A percentile compares a stretch with the other conserved stretches of the same genome.
These are phyloP conservation scores for Phytophthora pseudosyringae DNA, from an alignment of 352 stramenopile species.

Conservation along the genomic window DNA sequence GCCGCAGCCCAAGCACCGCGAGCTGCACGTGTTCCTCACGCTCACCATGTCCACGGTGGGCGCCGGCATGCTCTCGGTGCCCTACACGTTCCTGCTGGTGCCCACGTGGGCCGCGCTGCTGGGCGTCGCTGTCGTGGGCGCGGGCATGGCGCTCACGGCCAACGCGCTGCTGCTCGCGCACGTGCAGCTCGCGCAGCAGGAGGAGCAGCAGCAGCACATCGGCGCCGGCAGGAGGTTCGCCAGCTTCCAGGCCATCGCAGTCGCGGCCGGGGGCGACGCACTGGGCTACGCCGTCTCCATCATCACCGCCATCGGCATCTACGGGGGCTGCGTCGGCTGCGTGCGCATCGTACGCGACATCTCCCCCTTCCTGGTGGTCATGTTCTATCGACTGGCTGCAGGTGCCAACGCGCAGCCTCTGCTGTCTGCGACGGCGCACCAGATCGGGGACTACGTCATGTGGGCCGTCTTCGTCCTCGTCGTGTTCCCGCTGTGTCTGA, in stretches of 20 bases:
- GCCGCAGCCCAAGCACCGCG: slow-evolving; percentile 40
- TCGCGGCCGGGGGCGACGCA: slow-evolving; percentile 51
- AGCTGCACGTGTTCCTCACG: slow-evolving; percentile 77
- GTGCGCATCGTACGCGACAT: slow-evolving; percentile 78
- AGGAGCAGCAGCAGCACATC: slow-evolving; percentile 53
- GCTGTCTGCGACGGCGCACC: slow-evolving; percentile 15
- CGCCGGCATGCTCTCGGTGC: slow-evolving; percentile 71
- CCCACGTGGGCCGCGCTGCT: slow-evolving; percentile 49
- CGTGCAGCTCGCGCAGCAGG: slow-evolving; percentile 54
- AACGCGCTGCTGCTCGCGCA: slow-evolving; percentile 65
- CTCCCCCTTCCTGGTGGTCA: slow-evolving; percentile 59
- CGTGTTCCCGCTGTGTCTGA: slow-evolving; percentile 71
- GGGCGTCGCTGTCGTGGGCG: slow-evolving; percentile 53
- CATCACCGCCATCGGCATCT: slow-evolving; percentile 73
- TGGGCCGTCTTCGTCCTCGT: slow-evolving; percentile 56
- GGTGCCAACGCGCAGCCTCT: slow-evolving; percentile 19
- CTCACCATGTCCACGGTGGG: slow-evolving; percentile 83
- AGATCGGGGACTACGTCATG: slow-evolving; percentile 57
- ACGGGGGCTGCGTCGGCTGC: slow-evolving; percentile 72
- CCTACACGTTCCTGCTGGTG: slow-evolving; percentile 73
- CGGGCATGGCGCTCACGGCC: slow-evolving; percentile 63
- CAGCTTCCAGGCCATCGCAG: slow-evolving; percentile 73
- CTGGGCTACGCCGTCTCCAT: slow-evolving; percentile 71
- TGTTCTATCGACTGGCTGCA: slow-evolving; percentile 32
- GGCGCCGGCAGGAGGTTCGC: slow-evolving; percentile 56